Base-by-base conservation (phyloP, 176 grass and related monocot genomes). In the Guadua angustifolia region DNA sequence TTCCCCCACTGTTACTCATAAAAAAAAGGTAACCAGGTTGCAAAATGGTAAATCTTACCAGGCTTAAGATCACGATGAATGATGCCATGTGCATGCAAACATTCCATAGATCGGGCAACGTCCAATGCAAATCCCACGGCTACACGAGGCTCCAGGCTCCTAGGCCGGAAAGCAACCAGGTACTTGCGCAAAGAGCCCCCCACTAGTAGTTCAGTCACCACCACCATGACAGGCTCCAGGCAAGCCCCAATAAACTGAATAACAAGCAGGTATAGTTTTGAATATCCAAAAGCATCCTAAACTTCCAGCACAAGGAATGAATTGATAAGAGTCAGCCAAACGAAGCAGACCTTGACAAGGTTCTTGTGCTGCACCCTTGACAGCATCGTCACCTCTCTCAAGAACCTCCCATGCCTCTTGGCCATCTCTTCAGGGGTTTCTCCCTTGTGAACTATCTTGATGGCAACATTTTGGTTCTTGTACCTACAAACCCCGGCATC, bases 1-100 rank as follows among this genome's bases (percentile, higher is more conserved):
- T 8, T 43, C 42, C 42, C 42, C 7, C 8, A 43, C 42, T 9
- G 42, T 43, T 43, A 43, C 42, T 43, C 7, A 8, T 43, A 42
- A 43, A 9, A 43, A 43, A 43, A 42, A 47, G 5, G 40, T 24
- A 64, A 73, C 21, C 46, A 57, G 58, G 60, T 74, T 65, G 18
- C 18, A 73, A 79, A 45, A 67, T 56, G 13, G 38, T 42, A 68
- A 61, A 25, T 70, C 69, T 84, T 95, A 98, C 95, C 95, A 76
- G 95, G 92, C 78, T 98, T 98, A 66, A 98, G 79, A 88, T 98
- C 95, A 81, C 95, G 95, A 90, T 98, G 95, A 92, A 98, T 98
- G 85, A 98, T 98, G 56, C 92, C 95, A 44, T 95, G 95, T 53
- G 92, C 94, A 88, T 98, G 95, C 85, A 98, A 89, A 83, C 91